phyloP scores from a whole-genome alignment of 1,139 yeast species.

The Scheffersomyces quercinus region DNA sequence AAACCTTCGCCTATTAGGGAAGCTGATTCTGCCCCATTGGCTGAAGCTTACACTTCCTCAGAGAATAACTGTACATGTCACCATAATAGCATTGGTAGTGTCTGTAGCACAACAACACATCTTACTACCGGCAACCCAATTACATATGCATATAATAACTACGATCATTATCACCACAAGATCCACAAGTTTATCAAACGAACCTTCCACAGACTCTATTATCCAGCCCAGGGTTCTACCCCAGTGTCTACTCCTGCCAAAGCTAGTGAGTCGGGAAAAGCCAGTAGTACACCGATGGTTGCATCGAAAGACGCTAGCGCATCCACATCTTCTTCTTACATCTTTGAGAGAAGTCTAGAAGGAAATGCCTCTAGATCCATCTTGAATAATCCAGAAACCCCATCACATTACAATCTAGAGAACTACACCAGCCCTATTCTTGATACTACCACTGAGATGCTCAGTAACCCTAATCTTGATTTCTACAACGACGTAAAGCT shows the following conservation, averaged over 20 bases:
- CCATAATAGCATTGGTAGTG: no score
- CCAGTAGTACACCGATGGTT: background rate
- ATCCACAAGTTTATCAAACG: constrained; percentile 14
- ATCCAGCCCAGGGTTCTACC: background rate
- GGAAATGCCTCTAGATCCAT: constrained; percentile 10
- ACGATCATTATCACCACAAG: constrained; percentile 7
- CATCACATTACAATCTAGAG: constrained; percentile 29
- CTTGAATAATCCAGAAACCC: constrained; percentile 18
- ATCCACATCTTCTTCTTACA: constrained; percentile 5
- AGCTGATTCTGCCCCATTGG: background rate
- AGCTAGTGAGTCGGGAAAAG: background rate
- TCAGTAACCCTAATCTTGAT: constrained; percentile 29
- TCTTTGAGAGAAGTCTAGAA: constrained; percentile 19
- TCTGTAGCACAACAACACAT: background rate
- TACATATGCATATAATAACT: background rate
- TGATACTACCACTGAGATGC: constrained; percentile 33
- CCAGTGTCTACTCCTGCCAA: constrained; percentile 4
- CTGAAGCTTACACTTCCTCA: background rate
- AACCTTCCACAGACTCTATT: constrained; percentile 11
- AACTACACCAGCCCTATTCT: constrained; percentile 33
- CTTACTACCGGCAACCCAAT: background rate
- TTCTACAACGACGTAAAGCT: constrained; percentile 24
- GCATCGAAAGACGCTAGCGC: background rate
- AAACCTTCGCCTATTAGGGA: no score
- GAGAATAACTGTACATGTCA: no score